Conservation (phyloP, 805 yeast genomes). For the Wickerhamiella kazuoi region DNA sequence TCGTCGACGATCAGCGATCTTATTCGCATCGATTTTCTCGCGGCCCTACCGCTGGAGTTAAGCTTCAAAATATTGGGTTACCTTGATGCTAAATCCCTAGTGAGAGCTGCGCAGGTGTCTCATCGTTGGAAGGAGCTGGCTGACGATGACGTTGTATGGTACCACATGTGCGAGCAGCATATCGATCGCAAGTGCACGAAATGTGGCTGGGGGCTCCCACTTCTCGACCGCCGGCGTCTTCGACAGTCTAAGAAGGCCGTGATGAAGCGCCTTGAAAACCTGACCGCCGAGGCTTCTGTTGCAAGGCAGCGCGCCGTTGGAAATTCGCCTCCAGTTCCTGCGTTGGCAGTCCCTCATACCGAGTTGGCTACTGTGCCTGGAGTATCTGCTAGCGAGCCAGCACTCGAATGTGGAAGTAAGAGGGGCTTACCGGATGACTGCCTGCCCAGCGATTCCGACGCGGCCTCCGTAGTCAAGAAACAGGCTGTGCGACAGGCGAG, state of each 20-base stretch:
- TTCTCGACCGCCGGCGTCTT: slow-evolving; percentile 57
- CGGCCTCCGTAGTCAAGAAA: not conserved
- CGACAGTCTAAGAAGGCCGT: slow-evolving; percentile 19
- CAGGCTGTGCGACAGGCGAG: slow-evolving; percentile 26
- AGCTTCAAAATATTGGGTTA: slow-evolving; percentile 73
- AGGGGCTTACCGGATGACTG: not conserved
- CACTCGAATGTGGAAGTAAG: not conserved
- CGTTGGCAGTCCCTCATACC: not conserved
- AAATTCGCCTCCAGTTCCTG: too few relatives aligned
- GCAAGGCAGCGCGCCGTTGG: not conserved
- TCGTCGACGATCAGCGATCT: slow-evolving; percentile 62
- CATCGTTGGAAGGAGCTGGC: slow-evolving; percentile 76
- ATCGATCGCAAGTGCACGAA: slow-evolving; percentile 93
- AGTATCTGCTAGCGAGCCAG: too few relatives aligned
- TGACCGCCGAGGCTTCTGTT: not conserved
- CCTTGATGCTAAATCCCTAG: slow-evolving; percentile 81
- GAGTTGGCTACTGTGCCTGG: not conserved
- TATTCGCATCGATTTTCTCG: slow-evolving; percentile 75
- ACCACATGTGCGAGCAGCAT: slow-evolving; percentile 95
- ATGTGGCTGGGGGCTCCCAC: slow-evolving; percentile 97
- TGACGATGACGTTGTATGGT: slow-evolving; percentile 95
- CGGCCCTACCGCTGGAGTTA: slow-evolving; percentile 71
- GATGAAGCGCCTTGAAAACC: slow-evolving; percentile 14
- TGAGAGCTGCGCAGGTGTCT: slow-evolving; percentile 86
- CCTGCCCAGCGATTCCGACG: not conserved